Evolutionary conservation across 2,329 filamentous ascomycete species (phyloP), one percentile per base, ranked within the genome.

Genomic region (Chaetomium strumarium): DNA sequence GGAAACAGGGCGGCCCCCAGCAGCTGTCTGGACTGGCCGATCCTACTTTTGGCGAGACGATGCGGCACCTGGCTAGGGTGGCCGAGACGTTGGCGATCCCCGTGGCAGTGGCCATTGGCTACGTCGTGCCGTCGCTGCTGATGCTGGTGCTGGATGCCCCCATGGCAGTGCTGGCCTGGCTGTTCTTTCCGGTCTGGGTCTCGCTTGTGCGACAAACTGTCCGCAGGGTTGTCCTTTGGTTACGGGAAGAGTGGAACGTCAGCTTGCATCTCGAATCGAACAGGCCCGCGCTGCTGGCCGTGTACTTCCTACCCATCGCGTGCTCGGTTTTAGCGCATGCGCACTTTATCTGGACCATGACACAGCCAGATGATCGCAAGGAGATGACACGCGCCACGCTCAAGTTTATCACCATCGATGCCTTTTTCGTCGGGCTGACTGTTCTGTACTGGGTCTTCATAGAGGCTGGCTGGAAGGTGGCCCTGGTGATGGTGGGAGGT

Each of bases 61-160:
- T 63, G 54, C 69, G 74, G 9, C 70, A 73, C 53, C 64, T 79
- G 12, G 39, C 50, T 11, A 67, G 68, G 7, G 66, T 65, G 19
- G 68, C 78, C 2, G 83, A 86, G 64, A 76, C 78, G 53, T 72
- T 82, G 52, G 81, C 81, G 24, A 78, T 80, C 17, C 76, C 78
- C 8, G 58, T 72, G 24, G 74, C 72, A 20, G 72, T 80, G 0
- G 68, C 71, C 0, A 43, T 76, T 10, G 77, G 77, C 33, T 79
- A 70, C 57, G 66, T 75, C 40, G 55, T 75, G 2, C 77, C 77
- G 0, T 73, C 75, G 0, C 37, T 71, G 4, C 53, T 73, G 33
- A 75, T 79, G 72, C 67, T 80, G n/a, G 58, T 67, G n/a, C 57
- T 70, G 44, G 67, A 68, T 45, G 58, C 68, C 0, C 67, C 73